Base-by-base conservation (phyloP, 2,329 filamentous ascomycete genomes). In the Samsoniella hepiali region DNA sequence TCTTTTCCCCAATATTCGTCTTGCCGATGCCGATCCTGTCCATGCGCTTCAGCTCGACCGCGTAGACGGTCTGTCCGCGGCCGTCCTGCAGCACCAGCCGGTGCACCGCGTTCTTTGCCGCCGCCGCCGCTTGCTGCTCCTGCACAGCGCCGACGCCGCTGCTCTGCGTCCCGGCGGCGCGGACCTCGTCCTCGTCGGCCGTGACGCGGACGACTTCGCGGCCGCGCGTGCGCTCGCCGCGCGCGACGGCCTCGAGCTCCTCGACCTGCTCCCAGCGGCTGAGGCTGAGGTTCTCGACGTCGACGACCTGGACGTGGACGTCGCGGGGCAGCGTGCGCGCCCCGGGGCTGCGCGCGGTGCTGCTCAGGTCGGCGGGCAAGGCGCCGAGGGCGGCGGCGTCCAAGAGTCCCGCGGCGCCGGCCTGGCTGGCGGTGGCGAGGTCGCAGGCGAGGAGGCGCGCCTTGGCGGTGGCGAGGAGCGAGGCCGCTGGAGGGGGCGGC, bases 201-300 rank as follows among this genome's bases (percentile, higher is more conserved):
- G 77, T 75, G 36, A 95, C 84, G 3, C 94, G 84, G 22, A 98
- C 86, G 36, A 99, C 86, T 73, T 97, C 90, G 10, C 93, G 79
- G 0, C 95, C 95, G 47, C 86, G 84, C 0, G 84, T 91, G 67
- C 81, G 84, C 76, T 94, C 91, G 1, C 91, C 91, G 13, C 90
- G 82, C 70, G 89, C 87, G 51, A 87, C 80, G 50, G 87, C 84
- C 74, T 94, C 91, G 7, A 95, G 85, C 40, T 88, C 87, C 74
- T 97, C 92, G 38, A 97, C 84, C 74, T 97, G 92, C 67, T 91
- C 89, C 91, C 93, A 96, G 58, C 90, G 84, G 69, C 89, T 92
- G 59, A 84, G 82, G 2, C 88, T 84, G 27, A 98, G 83, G 72
- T 98, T 93, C 72, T 96, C 89, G 8, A 98, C 81, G 69, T 96